Conservation (phyloP, 2,329 filamentous ascomycete species). For the Aureobasidium sp. region DNA sequence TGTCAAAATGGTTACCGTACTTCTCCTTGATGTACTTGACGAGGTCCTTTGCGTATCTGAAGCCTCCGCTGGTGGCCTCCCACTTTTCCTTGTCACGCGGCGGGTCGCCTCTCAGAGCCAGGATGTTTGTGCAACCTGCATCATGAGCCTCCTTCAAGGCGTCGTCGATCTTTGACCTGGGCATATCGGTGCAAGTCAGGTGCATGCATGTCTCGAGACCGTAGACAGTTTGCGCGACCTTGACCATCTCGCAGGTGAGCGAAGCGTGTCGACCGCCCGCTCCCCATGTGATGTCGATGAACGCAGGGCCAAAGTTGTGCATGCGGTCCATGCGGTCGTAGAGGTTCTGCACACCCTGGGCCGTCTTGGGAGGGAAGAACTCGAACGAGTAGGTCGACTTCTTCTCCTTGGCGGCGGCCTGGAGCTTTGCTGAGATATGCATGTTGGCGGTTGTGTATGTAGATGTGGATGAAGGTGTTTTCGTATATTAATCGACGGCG, state of each 20-base stretch:
- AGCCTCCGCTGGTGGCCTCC: slow-evolving; percentile 79
- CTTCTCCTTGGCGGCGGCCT: slow-evolving; percentile 69
- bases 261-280: slow-evolving; percentile 87
- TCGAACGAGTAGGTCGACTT: slow-evolving; percentile 96
- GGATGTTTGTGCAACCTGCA: slow-evolving; percentile 92
- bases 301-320: slow-evolving; percentile 87
- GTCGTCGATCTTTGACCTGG: slow-evolving; percentile 79
- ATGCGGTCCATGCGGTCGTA: slow-evolving; percentile 99
- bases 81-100: slow-evolving; percentile 90
- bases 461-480: not conserved
- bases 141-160: slow-evolving; percentile 85
- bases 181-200: slow-evolving; percentile 97
- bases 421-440: slow-evolving; percentile 92
- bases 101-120: slow-evolving; percentile 87
- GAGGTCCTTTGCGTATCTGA: slow-evolving; percentile 86
- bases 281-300: slow-evolving; percentile 98
- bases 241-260: slow-evolving; percentile 95
- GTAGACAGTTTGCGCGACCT: slow-evolving; percentile 88
- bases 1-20: slow-evolving; percentile 89
- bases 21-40: slow-evolving; percentile 73
- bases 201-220: slow-evolving; percentile 99
- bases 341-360: slow-evolving; percentile 94
- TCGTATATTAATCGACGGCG: not conserved
- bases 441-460: slow-evolving; percentile 49
- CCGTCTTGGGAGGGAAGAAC: slow-evolving; percentile 97